A percentile compares a stretch with the other conserved stretches of the same genome.
Conservation (phyloP, 2,329 filamentous ascomycete genomes). For the Fusarium nanum region DNA sequence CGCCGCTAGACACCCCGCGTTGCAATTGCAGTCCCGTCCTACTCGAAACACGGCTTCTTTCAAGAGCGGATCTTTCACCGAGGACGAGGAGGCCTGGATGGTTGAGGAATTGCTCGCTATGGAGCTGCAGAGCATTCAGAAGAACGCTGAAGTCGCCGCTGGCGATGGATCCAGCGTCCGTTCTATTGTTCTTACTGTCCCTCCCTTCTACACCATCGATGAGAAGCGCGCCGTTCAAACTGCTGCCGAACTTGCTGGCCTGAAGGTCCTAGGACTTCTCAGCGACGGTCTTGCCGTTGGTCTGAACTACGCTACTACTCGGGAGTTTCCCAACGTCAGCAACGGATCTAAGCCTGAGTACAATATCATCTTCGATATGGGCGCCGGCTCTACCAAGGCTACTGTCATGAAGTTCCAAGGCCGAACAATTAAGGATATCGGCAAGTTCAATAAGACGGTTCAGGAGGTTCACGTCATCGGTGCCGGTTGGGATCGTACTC, state of each 20-base stretch:
- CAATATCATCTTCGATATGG: conserved; percentile 97
- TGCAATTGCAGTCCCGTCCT: conserved; percentile 73
- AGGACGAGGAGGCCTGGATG: conserved; percentile 74
- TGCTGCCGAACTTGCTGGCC: conserved; percentile 86
- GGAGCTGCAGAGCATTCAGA: conserved; percentile 91
- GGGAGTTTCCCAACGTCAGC: conserved; percentile 86
- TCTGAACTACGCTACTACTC: conserved; percentile 91
- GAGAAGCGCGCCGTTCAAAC: conserved; percentile 88
- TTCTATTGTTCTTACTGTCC: conserved; percentile 89
- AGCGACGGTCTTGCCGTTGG: conserved; percentile 93
- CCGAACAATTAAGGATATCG: conserved; percentile 87
- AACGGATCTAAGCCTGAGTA: conserved; percentile 89
- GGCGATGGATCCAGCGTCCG: conserved; percentile 79
- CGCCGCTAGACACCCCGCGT: conserved; percentile 78
- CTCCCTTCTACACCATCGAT: conserved; percentile 88
- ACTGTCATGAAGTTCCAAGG: conserved; percentile 91
- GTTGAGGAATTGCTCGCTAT: conserved; percentile 96
- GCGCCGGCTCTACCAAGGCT: conserved; percentile 91
- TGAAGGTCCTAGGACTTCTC: conserved; percentile 86
- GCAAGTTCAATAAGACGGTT: conserved; percentile 94
- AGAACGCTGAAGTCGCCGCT: conserved; percentile 86
- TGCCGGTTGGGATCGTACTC: conserved; percentile 85
- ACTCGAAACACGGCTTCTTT: conserved; percentile 80
- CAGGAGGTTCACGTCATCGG: conserved; percentile 94
- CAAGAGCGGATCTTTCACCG: conserved; percentile 75